Percentiles rank a stretch among this genome's conserved stretches.
phyloP scores from a whole-genome alignment of 139 green algal species.

The Trebouxia sp. region DNA sequence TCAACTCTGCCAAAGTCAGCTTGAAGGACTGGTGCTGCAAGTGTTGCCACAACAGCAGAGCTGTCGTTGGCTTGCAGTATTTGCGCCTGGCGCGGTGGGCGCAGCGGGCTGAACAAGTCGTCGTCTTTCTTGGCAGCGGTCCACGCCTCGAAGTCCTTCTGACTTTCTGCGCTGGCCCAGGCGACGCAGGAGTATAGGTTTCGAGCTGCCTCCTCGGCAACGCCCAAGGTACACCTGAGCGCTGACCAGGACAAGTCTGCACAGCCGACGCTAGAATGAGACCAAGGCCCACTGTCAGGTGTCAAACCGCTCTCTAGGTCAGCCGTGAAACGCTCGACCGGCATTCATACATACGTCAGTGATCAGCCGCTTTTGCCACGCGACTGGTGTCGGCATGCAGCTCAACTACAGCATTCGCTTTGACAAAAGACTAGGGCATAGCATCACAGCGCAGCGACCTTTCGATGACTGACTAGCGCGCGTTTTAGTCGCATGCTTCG shows the following conservation, averaged over 20 bases:
- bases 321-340: not conserved
- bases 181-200: not conserved
- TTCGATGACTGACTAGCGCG: not conserved
- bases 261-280: not conserved
- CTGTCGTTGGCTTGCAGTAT: not conserved
- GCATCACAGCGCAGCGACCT: not conserved
- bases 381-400: no score
- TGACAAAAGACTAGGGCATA: no score
- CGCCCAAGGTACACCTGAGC: not conserved
- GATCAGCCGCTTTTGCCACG: not conserved
- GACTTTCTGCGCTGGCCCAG: not conserved
- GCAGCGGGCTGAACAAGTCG: constrained; percentile 27
- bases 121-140: constrained; percentile 33
- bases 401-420: no score
- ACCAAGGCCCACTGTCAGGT: not conserved
- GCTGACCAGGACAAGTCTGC: not conserved
- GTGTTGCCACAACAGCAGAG: not conserved
- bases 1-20: constrained; percentile 10
- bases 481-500: not conserved
- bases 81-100: not conserved
- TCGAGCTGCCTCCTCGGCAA: constrained; percentile 3
- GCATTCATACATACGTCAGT: not conserved
- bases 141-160: constrained; percentile 3
- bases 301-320: constrained; percentile 1
- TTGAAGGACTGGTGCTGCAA: not conserved